Evolutionary conservation across 139 green algal genomes (phyloP), one percentile per base, ranked within the genome.

Genomic region (Chlamydomonas urium): DNA sequence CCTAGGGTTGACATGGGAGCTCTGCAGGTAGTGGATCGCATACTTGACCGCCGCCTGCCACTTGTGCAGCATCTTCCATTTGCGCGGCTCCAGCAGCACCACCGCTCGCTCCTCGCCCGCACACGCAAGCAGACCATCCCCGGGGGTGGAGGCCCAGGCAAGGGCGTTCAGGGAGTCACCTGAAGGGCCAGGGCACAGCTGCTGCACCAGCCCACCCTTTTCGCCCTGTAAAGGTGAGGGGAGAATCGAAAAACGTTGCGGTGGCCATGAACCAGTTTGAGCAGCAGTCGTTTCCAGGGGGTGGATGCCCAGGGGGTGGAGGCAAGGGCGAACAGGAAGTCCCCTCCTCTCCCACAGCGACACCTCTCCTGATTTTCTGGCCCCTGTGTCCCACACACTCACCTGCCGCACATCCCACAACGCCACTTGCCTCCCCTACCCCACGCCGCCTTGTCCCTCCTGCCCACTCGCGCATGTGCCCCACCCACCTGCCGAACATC

Each of bases 401-500:
- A 50, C 14, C 42, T 8, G 14, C 42, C 42, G 10, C 24, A 62
- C 24, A 17, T 62, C 53, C 42, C 42, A 53, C 42, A 53, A 17
- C 42, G 42, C 17, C 42, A 53, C 42, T 17, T 17, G 10, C 14
- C 42, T 53, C 14, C 17, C 42, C 42, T 53, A 10, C 14, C 14
- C 42, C 42, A 53, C 42, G n/a, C n/a, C n/a, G n/a, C n/a, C n/a
- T n/a, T n/a, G n/a, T n/a, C n/a, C n/a, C n/a, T n/a, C n/a, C n/a
- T n/a, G n/a, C n/a, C n/a, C n/a, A n/a, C n/a, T n/a, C n/a, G n/a
- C n/a, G n/a, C n/a, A n/a, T n/a, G n/a, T n/a, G n/a, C n/a, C n/a
- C n/a, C n/a, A n/a, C 42, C 10, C 60, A 67, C 60, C 60, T 67
- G 60, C 42, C 60, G 32, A 4, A 67, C 33, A 45, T 67, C 60